A percentile compares a stretch with the other conserved stretches of the same genome.
phyloP scores from a whole-genome alignment of 1,284 basidiomycete genomes.

The Ustilago shanxiensis region DNA sequence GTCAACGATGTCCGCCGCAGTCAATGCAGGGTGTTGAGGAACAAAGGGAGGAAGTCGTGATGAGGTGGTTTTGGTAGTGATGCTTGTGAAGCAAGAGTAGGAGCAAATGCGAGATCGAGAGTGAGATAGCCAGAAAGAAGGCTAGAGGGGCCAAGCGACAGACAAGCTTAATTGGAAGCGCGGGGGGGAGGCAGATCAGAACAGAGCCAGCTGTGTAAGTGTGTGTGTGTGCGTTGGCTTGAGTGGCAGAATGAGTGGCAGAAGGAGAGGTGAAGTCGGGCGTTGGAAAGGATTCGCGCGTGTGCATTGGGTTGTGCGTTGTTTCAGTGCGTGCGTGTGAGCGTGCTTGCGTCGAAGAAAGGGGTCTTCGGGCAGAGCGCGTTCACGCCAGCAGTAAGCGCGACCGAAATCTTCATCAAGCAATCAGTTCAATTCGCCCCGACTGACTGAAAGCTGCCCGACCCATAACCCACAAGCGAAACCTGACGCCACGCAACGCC shows the following conservation, averaged over 20 bases:
- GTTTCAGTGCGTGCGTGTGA: conserved; percentile 7
- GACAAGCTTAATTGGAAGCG: not conserved
- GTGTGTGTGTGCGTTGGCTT: conserved; percentile 17
- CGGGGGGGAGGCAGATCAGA: not conserved
- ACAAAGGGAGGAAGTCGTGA: not conserved
- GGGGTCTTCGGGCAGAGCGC: not conserved
- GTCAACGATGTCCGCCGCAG: not conserved
- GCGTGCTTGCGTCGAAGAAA: not conserved
- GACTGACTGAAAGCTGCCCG: not conserved
- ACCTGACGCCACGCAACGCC: not conserved
- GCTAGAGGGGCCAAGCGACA: not conserved
- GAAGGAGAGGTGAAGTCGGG: not conserved
- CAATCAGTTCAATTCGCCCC: not conserved
- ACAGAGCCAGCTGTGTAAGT: not conserved
- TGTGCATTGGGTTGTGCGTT: conserved; percentile 1
- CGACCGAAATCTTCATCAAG: not conserved
- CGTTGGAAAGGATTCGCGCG: conserved; percentile 1
- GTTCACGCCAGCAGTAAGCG: not conserved
- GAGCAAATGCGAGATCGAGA: too few species aligned
- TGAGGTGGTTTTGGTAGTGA: too few species aligned
- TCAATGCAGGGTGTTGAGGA: not conserved
- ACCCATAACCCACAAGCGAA: too few species aligned
- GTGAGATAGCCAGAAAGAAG: not conserved
- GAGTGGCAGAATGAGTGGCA: conserved; percentile 3
- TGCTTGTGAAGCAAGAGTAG: too few species aligned